Evolutionary conservation across 169 alveolate species (phyloP), one percentile per base, ranked within the genome.

Genomic region (Eimeria tenella): DNA sequence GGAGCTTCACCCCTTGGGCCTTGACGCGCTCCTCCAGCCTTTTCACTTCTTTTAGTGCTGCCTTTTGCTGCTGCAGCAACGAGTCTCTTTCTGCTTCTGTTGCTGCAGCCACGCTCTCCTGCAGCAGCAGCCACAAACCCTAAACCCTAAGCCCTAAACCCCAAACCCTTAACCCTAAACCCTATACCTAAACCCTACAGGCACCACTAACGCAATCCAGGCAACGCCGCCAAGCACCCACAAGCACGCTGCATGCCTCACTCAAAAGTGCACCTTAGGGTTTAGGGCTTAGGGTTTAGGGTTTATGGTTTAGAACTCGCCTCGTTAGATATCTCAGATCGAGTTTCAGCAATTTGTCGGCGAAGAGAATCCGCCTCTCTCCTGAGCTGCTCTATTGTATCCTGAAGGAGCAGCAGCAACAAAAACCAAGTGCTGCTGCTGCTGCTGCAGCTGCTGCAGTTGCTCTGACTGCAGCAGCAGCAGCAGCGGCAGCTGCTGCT

Each of bases 21-120:
- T 75, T 75, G 49, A 75, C 4, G 4, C 86, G 86, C 15, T 75
- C 86, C 68, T 23, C 86, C 53, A 75, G 55, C 42, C 50, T 11
- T n/a, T 52, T 52, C 65, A 75, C 86, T 75, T 75, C 86, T n/a
- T 49, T 65, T 31, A 50, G 53, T 50, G 42, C 86, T 52, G 68
- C 65, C 86, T 52, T 75, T 62, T 75, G 86, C 86, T 75, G 86
- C 63, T 42, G 86, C 68, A 75, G 86, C 86, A 75, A 62, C 42
- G 63, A 75, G 19, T 75, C 86, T 7, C 86, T 4, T 62, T 75
- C 86, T 75, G 86, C 86, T 52, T 49, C 86, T 50, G 86, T 52
- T 75, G 86, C 86, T 75, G 86, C 65, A 75, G 86, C 65, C 10
- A 50, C 31, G 68, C 86, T 52, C 60, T 75, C 86, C 86, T 75